Base-by-base conservation (phyloP, 2,329 filamentous ascomycete species). In the Clonostachys byssicola region DNA sequence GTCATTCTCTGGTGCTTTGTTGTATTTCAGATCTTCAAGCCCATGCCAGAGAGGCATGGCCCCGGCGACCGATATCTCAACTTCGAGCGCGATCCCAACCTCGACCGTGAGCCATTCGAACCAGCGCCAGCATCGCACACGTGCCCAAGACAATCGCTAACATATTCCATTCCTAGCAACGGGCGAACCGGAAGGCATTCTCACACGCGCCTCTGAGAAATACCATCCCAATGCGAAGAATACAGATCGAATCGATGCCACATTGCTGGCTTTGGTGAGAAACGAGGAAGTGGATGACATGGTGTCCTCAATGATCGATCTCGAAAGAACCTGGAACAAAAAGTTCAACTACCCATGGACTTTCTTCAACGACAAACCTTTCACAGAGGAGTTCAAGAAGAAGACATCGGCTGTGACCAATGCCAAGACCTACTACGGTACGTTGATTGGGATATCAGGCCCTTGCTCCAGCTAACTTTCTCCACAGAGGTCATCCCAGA, bases 321-420 rank as follows among this genome's bases (percentile, higher is more conserved):
- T 99, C 50, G 94, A 99, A 71, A 75, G 87, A 54, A 97, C 92
- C 1, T 99, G 92, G 91, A 99, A 99, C 62, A 77, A 83, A 75
- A 99, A 99, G 64, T 99, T 97, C 81, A 99, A 99, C 74, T 99
- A 99, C 63, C 94, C 94, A 0, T 99, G 94, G 90, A 96, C 91
- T 9, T 99, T 99, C 67, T 95, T 99, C 78, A 99, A 99, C 70
- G 92, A 99, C 61, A 85, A 89, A 45, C 89, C 89, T 14, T 99
- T 99, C 62, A 85, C 87, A 4, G 88, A 94, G 14, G 92, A 97
- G 59, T 99, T 99, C 74, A 97, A 95, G 72, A 74, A 73, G 59
- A 82, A 80, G 66, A 97, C 92, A 1, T 75, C 79, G 52, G 89
- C 85, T 30, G 85, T 81, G 44, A 97, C 92, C 16, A 96, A 95